These are phyloP conservation scores for Phytopythium boreale DNA, from an alignment of 352 stramenopile genomes.

Conservation along the genomic window DNA sequence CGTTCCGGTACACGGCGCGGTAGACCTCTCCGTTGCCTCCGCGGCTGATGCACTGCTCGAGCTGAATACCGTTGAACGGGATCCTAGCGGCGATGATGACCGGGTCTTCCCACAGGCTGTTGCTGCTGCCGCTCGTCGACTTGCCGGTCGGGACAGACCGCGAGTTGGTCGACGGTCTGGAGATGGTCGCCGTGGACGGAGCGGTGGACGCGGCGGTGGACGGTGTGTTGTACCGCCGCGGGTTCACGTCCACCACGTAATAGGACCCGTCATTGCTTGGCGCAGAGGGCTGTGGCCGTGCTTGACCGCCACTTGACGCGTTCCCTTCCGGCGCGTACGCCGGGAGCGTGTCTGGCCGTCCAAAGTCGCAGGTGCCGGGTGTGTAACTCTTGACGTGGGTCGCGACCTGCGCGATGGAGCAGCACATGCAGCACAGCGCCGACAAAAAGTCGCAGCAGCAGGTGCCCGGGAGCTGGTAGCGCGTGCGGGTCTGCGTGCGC, in stretches of 20 bases:
- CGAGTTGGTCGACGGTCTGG: conserved; percentile 5
- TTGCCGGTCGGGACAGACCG: conserved; percentile 18
- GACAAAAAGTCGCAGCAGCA: conserved; percentile 28
- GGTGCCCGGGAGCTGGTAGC: conserved; percentile 43
- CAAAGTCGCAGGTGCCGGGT: conserved; percentile 42
- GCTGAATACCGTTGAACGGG: conserved; percentile 22
- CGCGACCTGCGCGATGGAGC: conserved; percentile 49
- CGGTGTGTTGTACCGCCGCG: conserved; percentile 3
- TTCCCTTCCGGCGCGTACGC: conserved; percentile 10
- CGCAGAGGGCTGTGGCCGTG: neutral
- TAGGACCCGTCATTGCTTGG: neutral
- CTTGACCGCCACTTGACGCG: neutral
- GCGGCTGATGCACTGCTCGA: conserved; percentile 20
- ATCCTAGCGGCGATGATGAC: conserved; percentile 19
- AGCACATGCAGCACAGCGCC: conserved; percentile 42
- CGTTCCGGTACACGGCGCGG: conserved; percentile 21
- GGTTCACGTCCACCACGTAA: neutral
- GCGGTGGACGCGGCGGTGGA: neutral
- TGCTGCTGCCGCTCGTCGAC: conserved; percentile 14
- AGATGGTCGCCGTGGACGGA: neutral
- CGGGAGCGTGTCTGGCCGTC: conserved; percentile 24
- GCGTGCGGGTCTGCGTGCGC: conserved; percentile 27
- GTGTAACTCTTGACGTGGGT: conserved; percentile 51
- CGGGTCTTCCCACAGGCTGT: conserved; percentile 19
- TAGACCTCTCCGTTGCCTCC: conserved; percentile 34